Evolutionary conservation across 768 basidiomycete genomes (phyloP).

Genomic region (Epithele typhae): DNA sequence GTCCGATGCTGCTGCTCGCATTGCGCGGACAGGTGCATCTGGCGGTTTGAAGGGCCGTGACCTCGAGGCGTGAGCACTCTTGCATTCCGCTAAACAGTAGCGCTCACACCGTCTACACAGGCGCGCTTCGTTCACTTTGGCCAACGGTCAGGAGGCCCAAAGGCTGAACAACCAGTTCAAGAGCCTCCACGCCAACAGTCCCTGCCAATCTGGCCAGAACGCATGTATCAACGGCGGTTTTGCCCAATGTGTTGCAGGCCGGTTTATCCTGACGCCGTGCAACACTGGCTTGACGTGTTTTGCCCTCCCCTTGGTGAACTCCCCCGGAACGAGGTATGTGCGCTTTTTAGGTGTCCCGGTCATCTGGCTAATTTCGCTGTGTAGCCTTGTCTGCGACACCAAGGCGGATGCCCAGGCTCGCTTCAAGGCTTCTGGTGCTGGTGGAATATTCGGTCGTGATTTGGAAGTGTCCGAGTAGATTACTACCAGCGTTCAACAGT

Average conservation of each 20-base stretch:
- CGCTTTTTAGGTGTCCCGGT: slow-evolving; percentile 30
- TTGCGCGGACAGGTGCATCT: slow-evolving; percentile 27
- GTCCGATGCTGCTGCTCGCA: slow-evolving; percentile 19
- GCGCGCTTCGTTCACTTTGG: slow-evolving; percentile 13
- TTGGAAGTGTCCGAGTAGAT: slow-evolving; percentile 9
- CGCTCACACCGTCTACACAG: slow-evolving; percentile 14
- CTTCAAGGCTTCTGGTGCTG: slow-evolving; percentile 21
- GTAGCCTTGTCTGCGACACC: slow-evolving; percentile 18
- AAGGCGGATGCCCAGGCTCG: slow-evolving; percentile 20
- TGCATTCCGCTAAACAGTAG: no score
- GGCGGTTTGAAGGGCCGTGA: slow-evolving; percentile 20
- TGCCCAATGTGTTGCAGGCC: slow-evolving; percentile 52
- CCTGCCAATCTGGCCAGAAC: slow-evolving; percentile 40
- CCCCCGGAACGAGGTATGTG: not conserved
- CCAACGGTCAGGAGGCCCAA: slow-evolving; percentile 28
- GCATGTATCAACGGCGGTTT: slow-evolving; percentile 48
- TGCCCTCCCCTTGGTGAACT: not conserved
- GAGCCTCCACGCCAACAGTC: slow-evolving; percentile 37
- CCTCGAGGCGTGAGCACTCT: not conserved
- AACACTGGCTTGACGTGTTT: slow-evolving; percentile 18
- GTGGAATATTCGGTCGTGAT: slow-evolving; percentile 23
- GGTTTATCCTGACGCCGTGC: slow-evolving; percentile 28
- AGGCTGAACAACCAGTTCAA: slow-evolving; percentile 39
- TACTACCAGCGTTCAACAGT: slow-evolving; percentile 1
- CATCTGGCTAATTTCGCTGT: slow-evolving; percentile 31